phyloP scores from a whole-genome alignment of 2,329 filamentous ascomycete genomes.

The Hyphodiscus sp. region DNA sequence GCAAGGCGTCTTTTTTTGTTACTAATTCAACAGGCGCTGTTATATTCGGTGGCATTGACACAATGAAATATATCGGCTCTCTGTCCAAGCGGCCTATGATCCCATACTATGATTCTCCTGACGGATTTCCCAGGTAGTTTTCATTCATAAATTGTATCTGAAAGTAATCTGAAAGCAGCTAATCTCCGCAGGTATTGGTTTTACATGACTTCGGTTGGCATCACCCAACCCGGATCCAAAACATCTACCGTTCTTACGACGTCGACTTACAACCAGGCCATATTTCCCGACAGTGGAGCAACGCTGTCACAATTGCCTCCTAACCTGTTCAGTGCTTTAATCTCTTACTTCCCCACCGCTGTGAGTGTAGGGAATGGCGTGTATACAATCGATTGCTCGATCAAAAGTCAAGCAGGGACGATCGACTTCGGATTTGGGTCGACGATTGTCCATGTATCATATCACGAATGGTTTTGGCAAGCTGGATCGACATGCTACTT shows the following conservation, averaged over 20 bases:
- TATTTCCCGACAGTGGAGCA: constrained; percentile 14
- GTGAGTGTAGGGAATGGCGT: constrained; percentile 7
- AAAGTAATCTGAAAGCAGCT: not conserved
- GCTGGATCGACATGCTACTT: constrained; percentile 4
- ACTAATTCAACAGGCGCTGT: constrained; percentile 9
- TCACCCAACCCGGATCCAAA: constrained; percentile 7
- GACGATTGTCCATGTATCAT: constrained; percentile 11
- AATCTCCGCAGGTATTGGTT: constrained; percentile 16
- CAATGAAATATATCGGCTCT: constrained; percentile 15
- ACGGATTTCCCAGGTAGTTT: constrained; percentile 8
- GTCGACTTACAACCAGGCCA: constrained; percentile 1
- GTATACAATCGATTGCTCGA: constrained; percentile 10
- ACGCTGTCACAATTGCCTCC: constrained; percentile 12
- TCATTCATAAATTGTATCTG: not conserved
- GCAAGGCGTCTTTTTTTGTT: not conserved
- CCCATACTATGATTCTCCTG: constrained; percentile 8
- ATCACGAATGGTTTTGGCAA: constrained; percentile 14
- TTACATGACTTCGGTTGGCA: constrained; percentile 15
- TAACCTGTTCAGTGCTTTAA: constrained; percentile 8
- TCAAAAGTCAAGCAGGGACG: constrained; percentile 1
- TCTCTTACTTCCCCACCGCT: constrained; percentile 12
- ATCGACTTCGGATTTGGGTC: constrained; percentile 17
- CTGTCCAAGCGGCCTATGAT: constrained; percentile 16
- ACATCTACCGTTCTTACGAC: constrained; percentile 3
- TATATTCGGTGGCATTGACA: constrained; percentile 20